Percentiles rank a stretch among this genome's conserved stretches.
Evolutionary conservation across 768 basidiomycete species (phyloP).

Genomic region (Mycena crocata): DNA sequence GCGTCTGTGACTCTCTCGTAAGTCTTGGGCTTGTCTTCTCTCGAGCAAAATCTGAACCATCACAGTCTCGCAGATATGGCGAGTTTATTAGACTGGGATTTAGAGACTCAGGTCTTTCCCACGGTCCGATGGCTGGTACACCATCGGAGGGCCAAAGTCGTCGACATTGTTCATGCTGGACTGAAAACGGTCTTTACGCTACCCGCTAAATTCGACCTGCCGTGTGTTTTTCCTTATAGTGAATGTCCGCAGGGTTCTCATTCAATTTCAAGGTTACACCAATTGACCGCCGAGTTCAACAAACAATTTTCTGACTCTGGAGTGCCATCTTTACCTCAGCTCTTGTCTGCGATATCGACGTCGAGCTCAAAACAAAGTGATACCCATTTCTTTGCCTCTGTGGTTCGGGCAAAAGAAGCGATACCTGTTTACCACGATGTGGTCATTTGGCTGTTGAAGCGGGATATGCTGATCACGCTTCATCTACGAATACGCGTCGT

Average conservation of each 20-base stretch:
- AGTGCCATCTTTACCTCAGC: constrained; percentile 76
- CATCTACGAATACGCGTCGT: constrained; percentile 89
- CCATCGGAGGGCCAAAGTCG: constrained; percentile 89
- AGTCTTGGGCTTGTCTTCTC: constrained; percentile 41
- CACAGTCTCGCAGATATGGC: constrained; percentile 82
- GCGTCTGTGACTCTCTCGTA: constrained; percentile 83
- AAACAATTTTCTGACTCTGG: constrained; percentile 66
- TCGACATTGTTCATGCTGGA: constrained; percentile 84
- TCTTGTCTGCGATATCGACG: constrained; percentile 81
- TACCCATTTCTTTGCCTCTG: constrained; percentile 84
- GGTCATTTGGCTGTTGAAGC: constrained; percentile 91
- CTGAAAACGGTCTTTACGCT: constrained; percentile 87
- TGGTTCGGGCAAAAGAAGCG: constrained; percentile 75
- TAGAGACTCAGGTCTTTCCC: constrained; percentile 86
- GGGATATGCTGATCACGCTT: constrained; percentile 85
- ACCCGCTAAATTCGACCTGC: constrained; percentile 68
- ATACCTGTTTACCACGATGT: constrained; percentile 83
- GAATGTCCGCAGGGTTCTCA: constrained; percentile 10
- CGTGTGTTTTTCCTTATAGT: constrained; percentile 58
- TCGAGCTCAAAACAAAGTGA: constrained; percentile 71
- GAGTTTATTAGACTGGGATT: constrained; percentile 83
- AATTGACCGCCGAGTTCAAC: constrained; percentile 70
- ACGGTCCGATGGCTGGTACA: constrained; percentile 94
- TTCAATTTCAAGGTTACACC: constrained; percentile 55
- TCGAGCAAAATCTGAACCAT: constrained; percentile 10